Base-by-base conservation (phyloP, 805 yeast genomes). In the Nakazawaea laoshanensis region DNA sequence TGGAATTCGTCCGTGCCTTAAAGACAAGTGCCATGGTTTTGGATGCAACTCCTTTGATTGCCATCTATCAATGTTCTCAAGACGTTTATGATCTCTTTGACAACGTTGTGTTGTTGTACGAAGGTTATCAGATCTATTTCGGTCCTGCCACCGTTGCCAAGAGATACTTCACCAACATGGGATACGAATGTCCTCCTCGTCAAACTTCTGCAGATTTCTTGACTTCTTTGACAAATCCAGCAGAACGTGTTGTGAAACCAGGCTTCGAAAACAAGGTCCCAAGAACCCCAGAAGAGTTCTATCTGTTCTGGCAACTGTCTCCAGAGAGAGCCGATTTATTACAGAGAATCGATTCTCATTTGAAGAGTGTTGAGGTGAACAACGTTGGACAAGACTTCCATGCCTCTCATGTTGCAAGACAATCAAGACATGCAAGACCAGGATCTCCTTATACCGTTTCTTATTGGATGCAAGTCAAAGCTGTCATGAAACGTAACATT, bases 1-100 rank as follows among this genome's bases (percentile, higher is more conserved):
- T 73, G 46, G 81, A 75, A 47, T 76, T 77, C 45, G 63, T 72
- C 38, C 59, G 67, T 42, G 75, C 77, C 16, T 59, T 77, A 43
- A 74, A 70, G 49, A 60, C 74, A 2, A 63, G 75, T 3, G 75
- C 81, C n/a, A 46, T 57, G 19, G 44, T 69, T n/a, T 43, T 61
- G 41, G 66, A 65, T 15, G 58, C 65, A 14, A 68, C 74, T 7
- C 70, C 74, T 2, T 54, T 70, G 39, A 64, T 70, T 49, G 74
- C 76, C 32, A 69, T 70, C 41, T 60, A 60, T 37, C 65, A 60
- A 41, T 59, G 64, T 47, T 60, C 65, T n/a, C 64, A 60, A 40
- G 64, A 55, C 41, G 63, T 66, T 2, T 63, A 62, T 43, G 65
- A 63, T 37, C 45, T 61, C 34, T 63, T 63, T 40, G 67, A 63